Percentiles rank a stretch among this genome's conserved stretches.
phyloP scores from a whole-genome alignment of 306 rosid species.

The Cercis canadensis region DNA sequence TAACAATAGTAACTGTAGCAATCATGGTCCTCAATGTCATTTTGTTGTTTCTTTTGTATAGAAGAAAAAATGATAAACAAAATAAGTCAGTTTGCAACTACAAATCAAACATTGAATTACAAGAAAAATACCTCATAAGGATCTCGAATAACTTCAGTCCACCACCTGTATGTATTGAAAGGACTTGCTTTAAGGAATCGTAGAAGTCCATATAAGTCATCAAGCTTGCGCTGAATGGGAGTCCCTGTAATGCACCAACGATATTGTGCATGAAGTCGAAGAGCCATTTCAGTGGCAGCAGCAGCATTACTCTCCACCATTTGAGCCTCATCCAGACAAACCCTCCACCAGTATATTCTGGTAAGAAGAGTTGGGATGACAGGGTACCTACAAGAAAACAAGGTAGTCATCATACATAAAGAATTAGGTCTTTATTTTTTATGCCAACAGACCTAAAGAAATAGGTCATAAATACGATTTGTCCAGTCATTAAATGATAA shows the following conservation, averaged over 20 bases:
- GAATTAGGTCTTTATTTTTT: neutral
- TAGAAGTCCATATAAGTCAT: slow-evolving; percentile 86
- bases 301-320: slow-evolving; percentile 93
- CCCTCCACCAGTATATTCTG: slow-evolving; percentile 96
- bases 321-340: slow-evolving; percentile 98
- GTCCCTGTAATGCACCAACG: slow-evolving; percentile 97
- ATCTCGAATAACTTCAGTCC: slow-evolving; percentile 90
- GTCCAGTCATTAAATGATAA: no score
- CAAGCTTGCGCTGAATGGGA: slow-evolving; percentile 93
- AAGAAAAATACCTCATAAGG: slow-evolving; percentile 79
- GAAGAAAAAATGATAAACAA: slow-evolving; percentile 2
- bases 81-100: slow-evolving; percentile 28
- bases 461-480: neutral
- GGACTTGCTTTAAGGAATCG: slow-evolving; percentile 83
- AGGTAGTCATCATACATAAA: neutral
- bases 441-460: neutral
- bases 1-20: neutral
- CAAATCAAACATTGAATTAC: slow-evolving; percentile 28
- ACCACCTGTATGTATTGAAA: slow-evolving; percentile 81
- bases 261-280: slow-evolving; percentile 78
- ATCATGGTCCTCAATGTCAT: slow-evolving; percentile 14
- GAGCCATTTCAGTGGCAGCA: slow-evolving; percentile 92
- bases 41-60: slow-evolving; percentile 16
- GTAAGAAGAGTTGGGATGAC: slow-evolving; percentile 92
- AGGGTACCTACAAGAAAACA: slow-evolving; percentile 69